Conservation (phyloP, 345 rosid genomes). For the Brassica cretica region DNA sequence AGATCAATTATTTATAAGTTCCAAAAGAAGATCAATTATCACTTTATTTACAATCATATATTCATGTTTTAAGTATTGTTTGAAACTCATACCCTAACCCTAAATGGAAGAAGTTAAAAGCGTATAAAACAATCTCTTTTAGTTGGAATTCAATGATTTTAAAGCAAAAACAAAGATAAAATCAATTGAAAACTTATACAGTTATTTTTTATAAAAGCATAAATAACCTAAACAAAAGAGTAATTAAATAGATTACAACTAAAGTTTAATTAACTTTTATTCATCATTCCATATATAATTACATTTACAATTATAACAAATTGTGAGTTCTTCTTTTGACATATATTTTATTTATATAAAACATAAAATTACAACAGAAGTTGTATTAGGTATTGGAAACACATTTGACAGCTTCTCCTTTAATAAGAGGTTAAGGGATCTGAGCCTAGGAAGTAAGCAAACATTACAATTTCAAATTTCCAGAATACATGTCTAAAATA, state of each 20-base stretch:
- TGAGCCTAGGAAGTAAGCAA: no score
- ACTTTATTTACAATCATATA: neutral
- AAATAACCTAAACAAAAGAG: neutral
- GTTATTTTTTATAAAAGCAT: no score
- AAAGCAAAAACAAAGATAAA: neutral
- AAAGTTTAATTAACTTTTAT: neutral
- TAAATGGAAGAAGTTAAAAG: neutral
- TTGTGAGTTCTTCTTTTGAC: neutral
- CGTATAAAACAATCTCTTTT: neutral
- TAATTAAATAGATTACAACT: no score
- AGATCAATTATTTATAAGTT: neutral
- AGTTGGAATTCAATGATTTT: neutral
- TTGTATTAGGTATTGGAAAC: no score
- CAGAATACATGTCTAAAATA: no score
- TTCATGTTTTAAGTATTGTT: neutral
- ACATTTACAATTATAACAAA: neutral
- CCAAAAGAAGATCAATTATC: neutral
- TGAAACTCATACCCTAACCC: neutral
- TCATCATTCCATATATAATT: neutral
- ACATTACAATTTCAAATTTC: no score
- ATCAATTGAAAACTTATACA: neutral
- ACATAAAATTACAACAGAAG: neutral
- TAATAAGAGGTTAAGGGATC: no score
- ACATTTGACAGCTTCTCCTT: no score
- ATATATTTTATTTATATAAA: no score